Percentiles rank a stretch among this genome's conserved stretches.
phyloP scores from a whole-genome alignment of 108 stramenopile species.

The Cyclotella atomus region DNA sequence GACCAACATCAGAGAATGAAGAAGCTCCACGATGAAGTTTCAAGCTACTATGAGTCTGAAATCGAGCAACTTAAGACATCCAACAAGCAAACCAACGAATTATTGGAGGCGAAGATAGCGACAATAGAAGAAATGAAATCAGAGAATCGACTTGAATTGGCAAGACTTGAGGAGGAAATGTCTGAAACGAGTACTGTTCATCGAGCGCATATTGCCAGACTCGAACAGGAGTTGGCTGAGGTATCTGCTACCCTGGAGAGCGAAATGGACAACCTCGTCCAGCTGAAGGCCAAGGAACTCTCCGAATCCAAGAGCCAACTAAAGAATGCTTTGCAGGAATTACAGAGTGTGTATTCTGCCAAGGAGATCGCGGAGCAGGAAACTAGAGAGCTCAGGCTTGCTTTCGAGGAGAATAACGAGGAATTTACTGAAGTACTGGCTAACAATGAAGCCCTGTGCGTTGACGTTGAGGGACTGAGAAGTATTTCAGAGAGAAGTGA shows the following conservation, averaged over 20 bases:
- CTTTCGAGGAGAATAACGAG: slow-evolving; percentile 17
- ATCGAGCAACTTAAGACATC: slow-evolving; percentile 11
- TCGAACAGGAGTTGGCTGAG: slow-evolving; percentile 1
- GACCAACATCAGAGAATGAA: slow-evolving; percentile 31
- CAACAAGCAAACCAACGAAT: neutral
- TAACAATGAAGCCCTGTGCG: neutral
- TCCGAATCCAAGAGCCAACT: slow-evolving; percentile 19
- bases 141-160: neutral
- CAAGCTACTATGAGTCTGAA: slow-evolving; percentile 29
- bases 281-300: slow-evolving; percentile 19
- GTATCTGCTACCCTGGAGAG: neutral
- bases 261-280: neutral
- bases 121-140: neutral
- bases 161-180: slow-evolving; percentile 1
- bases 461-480: neutral
- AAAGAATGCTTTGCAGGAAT: slow-evolving; percentile 32
- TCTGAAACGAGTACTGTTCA: neutral
- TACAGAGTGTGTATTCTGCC: slow-evolving; percentile 19
- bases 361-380: slow-evolving; percentile 7
- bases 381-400: slow-evolving; percentile 6
- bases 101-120: slow-evolving; percentile 5
- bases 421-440: slow-evolving; percentile 12
- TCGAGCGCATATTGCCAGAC: neutral
- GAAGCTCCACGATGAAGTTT: slow-evolving; percentile 33
- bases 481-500: neutral